phyloP scores from a whole-genome alignment of 768 basidiomycete species.

The Suillus weaverae region DNA sequence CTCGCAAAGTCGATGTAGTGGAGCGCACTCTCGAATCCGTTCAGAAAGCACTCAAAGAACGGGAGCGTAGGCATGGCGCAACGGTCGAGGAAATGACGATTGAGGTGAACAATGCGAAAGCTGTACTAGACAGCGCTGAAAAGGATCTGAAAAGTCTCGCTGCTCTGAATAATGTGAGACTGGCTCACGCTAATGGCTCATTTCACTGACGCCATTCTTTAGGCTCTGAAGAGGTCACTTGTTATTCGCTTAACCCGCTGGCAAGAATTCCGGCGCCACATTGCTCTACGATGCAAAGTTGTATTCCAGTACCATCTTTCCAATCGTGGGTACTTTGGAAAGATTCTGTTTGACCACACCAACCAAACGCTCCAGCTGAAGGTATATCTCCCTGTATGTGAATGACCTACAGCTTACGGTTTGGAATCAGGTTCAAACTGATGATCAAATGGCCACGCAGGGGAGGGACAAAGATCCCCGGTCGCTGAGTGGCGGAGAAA shows the following conservation, averaged over 20 bases:
- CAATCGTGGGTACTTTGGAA: conserved; percentile 86
- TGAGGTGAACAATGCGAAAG: conserved; percentile 66
- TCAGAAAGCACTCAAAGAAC: conserved; percentile 61
- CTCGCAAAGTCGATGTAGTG: conserved; percentile 56
- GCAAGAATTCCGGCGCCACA: conserved; percentile 86
- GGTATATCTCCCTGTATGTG: conserved; percentile 33
- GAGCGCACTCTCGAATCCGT: conserved; percentile 63
- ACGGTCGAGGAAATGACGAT: conserved; percentile 75
- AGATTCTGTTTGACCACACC: conserved; percentile 83
- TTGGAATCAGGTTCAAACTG: conserved; percentile 67
- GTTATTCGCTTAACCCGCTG: conserved; percentile 67
- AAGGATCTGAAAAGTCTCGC: conserved; percentile 64
- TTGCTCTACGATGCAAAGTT: conserved; percentile 83
- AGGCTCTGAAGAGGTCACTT: conserved; percentile 73
- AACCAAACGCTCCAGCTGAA: conserved; percentile 63
- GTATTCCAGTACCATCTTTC: conserved; percentile 82
- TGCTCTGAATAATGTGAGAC: conserved; percentile 60
- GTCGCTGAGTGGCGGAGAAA: conserved; percentile 90
- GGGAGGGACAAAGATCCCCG: conserved; percentile 80
- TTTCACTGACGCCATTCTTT: conserved; percentile 11
- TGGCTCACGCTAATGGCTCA: not conserved
- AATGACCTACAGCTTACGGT: conserved; percentile 2
- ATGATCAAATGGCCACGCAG: conserved; percentile 70
- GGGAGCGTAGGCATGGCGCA: conserved; percentile 75
- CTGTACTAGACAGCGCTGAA: conserved; percentile 58